These are phyloP conservation scores for Calocera cornea DNA, from an alignment of 768 basidiomycete genomes.

Conservation along the genomic window DNA sequence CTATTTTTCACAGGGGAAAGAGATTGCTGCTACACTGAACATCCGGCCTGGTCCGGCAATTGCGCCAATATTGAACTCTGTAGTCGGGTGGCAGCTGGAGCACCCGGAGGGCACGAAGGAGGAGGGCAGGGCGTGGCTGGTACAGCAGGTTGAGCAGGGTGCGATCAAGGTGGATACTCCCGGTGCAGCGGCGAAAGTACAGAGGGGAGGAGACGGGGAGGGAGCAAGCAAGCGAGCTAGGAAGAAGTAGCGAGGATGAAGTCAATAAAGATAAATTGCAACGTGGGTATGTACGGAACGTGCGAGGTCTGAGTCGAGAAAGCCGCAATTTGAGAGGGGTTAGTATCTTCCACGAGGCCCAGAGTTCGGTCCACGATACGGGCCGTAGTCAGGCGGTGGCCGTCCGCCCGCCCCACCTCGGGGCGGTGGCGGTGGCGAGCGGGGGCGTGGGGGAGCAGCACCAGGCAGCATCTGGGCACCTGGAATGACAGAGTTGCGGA, in stretches of 20 bases:
- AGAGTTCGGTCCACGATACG: slow-evolving; percentile 56
- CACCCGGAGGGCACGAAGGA: slow-evolving; percentile 53
- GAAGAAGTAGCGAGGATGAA: neutral
- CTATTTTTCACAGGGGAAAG: slow-evolving; percentile 45
- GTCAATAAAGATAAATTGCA: neutral
- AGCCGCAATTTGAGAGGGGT: neutral
- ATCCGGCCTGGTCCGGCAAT: slow-evolving; percentile 58
- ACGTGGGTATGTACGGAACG: neutral
- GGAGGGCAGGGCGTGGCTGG: slow-evolving; percentile 58
- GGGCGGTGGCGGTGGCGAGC: slow-evolving; percentile 36
- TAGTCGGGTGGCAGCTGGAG: slow-evolving; percentile 77
- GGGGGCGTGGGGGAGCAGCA: slow-evolving; percentile 32
- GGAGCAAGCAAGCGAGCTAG: neutral
- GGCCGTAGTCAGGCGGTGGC: slow-evolving; percentile 76
- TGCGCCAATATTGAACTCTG: slow-evolving; percentile 42
- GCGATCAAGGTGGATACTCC: neutral
- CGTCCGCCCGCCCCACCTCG: slow-evolving; percentile 42
- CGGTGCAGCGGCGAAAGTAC: neutral
- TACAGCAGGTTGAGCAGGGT: slow-evolving; percentile 25
- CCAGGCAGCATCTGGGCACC: slow-evolving; percentile 27
- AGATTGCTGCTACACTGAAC: slow-evolving; percentile 42
- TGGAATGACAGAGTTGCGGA: slow-evolving; percentile 70
- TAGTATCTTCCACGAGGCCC: neutral
- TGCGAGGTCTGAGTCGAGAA: neutral
- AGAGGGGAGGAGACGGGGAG: neutral